Conservation (phyloP, 129 eudicot species). For the Apium graveolens region DNA sequence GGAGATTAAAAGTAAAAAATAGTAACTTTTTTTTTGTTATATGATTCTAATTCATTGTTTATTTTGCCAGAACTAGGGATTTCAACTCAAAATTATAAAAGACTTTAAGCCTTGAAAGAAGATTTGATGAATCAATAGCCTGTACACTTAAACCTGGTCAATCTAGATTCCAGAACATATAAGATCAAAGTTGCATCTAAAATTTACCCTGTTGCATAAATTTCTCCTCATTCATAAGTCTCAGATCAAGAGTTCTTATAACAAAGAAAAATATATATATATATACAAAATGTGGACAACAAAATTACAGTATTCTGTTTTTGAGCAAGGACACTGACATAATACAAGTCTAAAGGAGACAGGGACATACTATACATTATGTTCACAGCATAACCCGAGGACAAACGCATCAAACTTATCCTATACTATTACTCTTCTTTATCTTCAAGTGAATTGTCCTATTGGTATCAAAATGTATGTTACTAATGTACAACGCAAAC, state of each 20-base stretch:
- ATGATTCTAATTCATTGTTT: too few relatives aligned
- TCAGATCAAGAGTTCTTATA: not conserved
- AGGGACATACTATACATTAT: not conserved
- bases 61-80: not conserved
- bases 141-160: not conserved
- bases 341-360: not conserved
- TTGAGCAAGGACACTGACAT: not conserved
- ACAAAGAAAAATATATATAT: not conserved
- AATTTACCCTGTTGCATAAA: not conserved
- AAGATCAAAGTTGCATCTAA: not conserved
- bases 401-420: not conserved
- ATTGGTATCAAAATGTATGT: too few relatives aligned
- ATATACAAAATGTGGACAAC: not conserved
- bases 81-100: not conserved
- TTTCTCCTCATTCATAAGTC: not conserved
- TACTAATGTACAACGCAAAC: too few relatives aligned
- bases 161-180: not conserved
- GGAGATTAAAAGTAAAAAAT: not conserved
- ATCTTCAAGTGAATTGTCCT: not conserved
- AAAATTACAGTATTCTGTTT: not conserved
- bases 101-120: not conserved
- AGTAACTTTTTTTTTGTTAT: too few relatives aligned
- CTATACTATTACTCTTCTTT: too few relatives aligned
- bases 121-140: not conserved
- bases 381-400: not conserved